Conservation (phyloP, 106 monocot species). For the Dactylorhiza incarnata region DNA sequence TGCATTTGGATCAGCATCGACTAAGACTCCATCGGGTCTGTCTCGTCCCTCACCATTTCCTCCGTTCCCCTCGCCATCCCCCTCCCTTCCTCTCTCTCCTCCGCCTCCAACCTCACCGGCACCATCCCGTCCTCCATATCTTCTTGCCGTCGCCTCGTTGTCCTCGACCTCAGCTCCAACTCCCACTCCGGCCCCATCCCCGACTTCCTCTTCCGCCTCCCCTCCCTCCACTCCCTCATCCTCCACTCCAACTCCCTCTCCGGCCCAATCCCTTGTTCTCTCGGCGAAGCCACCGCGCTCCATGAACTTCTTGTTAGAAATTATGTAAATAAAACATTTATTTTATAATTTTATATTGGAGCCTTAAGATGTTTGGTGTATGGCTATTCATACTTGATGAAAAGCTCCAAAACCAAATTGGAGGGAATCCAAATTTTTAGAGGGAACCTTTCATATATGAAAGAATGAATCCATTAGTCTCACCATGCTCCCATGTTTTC, state of each 20-base stretch:
- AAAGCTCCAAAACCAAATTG: no score
- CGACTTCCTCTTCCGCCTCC: constrained; percentile 21
- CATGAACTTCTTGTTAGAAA: no score
- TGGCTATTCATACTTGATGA: no score
- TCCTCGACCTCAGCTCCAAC: constrained; percentile 60
- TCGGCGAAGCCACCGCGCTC: constrained; percentile 26
- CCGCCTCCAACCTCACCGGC: constrained; percentile 45
- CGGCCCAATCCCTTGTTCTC: constrained; percentile 35
- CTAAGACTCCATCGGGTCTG: neutral
- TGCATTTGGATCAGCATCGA: constrained; percentile 59
- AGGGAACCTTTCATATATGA: no score
- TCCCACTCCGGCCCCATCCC: constrained; percentile 54
- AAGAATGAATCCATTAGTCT: no score
- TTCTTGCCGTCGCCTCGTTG: constrained; percentile 24
- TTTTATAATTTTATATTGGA: no score
- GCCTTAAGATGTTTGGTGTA: no score
- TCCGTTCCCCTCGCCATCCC: constrained; percentile 5
- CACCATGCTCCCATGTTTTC: no score
- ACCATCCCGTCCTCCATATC: constrained; percentile 33
- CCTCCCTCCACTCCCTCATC: constrained; percentile 18
- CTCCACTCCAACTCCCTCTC: constrained; percentile 72
- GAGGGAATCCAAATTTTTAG: no score
- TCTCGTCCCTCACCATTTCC: constrained; percentile 4
- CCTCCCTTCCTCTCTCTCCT: constrained; percentile 2
- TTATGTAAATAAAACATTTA: no score